Percentiles rank a stretch among this genome's conserved stretches.
phyloP scores from a whole-genome alignment of 441 rosid species.

The Erodium texanum region DNA sequence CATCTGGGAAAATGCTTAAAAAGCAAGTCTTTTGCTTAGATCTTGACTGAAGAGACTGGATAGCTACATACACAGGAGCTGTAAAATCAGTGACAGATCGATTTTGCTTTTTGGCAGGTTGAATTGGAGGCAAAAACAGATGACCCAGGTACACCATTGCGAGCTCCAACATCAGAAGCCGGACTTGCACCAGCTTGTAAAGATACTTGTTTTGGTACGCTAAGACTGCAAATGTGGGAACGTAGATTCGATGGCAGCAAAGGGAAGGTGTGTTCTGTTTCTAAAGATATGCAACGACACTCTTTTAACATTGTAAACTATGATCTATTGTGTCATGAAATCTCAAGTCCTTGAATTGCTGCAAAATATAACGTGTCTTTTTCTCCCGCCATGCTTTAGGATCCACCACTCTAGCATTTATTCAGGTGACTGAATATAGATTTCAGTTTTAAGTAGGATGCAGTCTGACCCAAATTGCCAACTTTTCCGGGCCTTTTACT shows the following conservation, averaged over 20 bases:
- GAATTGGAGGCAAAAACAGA: slow-evolving; percentile 70
- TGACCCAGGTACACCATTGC: slow-evolving; percentile 69
- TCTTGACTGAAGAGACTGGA: slow-evolving; percentile 7
- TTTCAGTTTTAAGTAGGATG: neutral
- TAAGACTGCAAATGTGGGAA: slow-evolving; percentile 81
- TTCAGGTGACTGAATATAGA: neutral
- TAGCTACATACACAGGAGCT: neutral
- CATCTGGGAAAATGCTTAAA: too few species aligned
- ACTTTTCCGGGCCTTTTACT: neutral
- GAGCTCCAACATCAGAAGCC: slow-evolving; percentile 77
- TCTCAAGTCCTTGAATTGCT: too few species aligned
- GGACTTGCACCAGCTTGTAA: slow-evolving; percentile 85
- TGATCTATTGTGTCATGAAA: too few species aligned
- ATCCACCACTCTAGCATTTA: too few species aligned
- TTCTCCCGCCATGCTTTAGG: too few species aligned
- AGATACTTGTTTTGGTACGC: slow-evolving; percentile 64
- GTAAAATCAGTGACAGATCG: neutral
- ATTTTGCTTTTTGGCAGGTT: slow-evolving; percentile 38
- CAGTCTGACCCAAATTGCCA: neutral
- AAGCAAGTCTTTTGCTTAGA: neutral
- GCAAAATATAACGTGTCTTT: too few species aligned
- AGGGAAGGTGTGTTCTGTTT: slow-evolving; percentile 57
- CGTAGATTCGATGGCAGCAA: slow-evolving; percentile 57
- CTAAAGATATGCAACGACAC: neutral
- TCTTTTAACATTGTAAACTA: too few species aligned